phyloP scores from a whole-genome alignment of 805 yeast species.

The Cyberlindnera xishuangbannaensis region DNA sequence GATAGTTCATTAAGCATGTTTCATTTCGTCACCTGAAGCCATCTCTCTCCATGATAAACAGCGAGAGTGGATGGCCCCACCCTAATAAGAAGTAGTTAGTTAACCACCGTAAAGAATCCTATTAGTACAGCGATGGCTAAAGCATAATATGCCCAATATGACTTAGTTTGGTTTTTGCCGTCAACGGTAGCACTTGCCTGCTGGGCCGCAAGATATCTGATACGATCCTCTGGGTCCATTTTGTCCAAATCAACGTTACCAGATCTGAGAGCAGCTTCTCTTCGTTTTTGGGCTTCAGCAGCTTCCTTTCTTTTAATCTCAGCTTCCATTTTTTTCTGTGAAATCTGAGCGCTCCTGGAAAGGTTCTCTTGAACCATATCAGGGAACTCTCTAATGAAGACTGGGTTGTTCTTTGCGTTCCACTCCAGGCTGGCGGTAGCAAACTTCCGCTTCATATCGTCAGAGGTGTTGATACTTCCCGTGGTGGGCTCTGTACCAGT shows the following conservation, averaged over 20 bases:
- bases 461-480: constrained; percentile 70
- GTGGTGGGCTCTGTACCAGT: constrained; percentile 81
- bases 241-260: constrained; percentile 31
- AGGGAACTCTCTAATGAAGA: constrained; percentile 62
- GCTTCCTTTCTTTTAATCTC: constrained; percentile 6
- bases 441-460: constrained; percentile 44
- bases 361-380: constrained; percentile 44
- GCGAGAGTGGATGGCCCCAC: too few relatives aligned
- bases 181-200: too few relatives aligned
- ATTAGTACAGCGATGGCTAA: constrained; percentile 29
- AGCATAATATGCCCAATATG: constrained; percentile 25
- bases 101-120: constrained; percentile 20
- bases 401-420: constrained; percentile 48
- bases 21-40: too few relatives aligned
- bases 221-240: constrained; percentile 58
- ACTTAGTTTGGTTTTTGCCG: constrained; percentile 2
- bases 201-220: constrained; percentile 35
- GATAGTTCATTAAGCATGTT: too few relatives aligned
- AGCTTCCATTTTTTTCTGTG: constrained; percentile 6
- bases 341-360: too few relatives aligned
- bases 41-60: too few relatives aligned
- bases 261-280: constrained; percentile 2
- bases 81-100: constrained; percentile 3
- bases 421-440: constrained; percentile 59
- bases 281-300: constrained; percentile 14